These are phyloP conservation scores for Penstemon eatonii DNA, from an alignment of 257 asterid species.

Conservation along the genomic window DNA sequence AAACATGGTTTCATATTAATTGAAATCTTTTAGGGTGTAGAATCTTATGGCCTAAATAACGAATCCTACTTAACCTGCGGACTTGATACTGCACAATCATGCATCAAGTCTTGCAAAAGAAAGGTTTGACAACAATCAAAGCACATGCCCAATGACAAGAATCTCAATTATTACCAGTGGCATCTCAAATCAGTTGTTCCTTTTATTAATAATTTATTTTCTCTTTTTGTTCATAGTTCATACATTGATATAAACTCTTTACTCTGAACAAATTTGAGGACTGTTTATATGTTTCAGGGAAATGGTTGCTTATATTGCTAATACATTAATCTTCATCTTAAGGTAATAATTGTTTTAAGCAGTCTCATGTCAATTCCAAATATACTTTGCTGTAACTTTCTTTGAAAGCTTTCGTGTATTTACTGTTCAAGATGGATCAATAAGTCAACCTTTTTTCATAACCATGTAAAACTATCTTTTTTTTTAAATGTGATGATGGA, in stretches of 20 bases:
- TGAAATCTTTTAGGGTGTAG: not conserved
- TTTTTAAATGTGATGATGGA: not conserved
- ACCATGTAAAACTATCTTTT: conserved; percentile 6
- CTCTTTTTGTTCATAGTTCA: conserved; percentile 10
- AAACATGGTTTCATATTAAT: not conserved
- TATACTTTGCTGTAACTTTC: not conserved
- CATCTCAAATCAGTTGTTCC: conserved; percentile 17
- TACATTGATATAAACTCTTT: conserved; percentile 8
- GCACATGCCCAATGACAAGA: not conserved
- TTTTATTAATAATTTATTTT: conserved; percentile 4
- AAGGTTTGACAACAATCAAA: not conserved
- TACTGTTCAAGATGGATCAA: conserved; percentile 6
- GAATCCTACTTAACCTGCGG: not conserved
- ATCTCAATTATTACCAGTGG: not conserved
- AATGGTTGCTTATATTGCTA: conserved; percentile 94
- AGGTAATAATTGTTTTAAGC: conserved; percentile 50
- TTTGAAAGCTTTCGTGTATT: not conserved
- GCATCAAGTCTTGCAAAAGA: not conserved
- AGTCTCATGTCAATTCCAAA: conserved; percentile 1
- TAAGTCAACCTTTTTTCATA: conserved; percentile 1
- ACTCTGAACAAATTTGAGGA: conserved; percentile 19
- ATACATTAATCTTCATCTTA: conserved; percentile 89
- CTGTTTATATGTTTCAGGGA: conserved; percentile 72
- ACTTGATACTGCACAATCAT: not conserved
- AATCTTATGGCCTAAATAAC: not conserved